Evolutionary conservation across 345 rosid species (phyloP).

Genomic region (Sisymbrium irio): DNA sequence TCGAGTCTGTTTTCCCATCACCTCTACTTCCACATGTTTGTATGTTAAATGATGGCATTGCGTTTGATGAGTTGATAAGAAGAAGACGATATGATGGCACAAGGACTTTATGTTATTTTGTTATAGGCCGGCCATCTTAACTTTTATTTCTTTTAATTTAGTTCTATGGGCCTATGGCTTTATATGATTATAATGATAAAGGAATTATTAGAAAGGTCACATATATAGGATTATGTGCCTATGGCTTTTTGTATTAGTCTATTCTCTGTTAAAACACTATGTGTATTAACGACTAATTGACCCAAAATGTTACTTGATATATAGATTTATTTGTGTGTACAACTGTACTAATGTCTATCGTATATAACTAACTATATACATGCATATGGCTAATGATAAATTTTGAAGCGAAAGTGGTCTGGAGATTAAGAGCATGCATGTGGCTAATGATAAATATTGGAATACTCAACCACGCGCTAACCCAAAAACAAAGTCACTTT

Average conservation of each 20-base stretch:
- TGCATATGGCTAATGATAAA: too few relatives aligned
- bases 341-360: background rate
- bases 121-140: slow-evolving; percentile 23
- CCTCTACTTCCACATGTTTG: slow-evolving; percentile 48
- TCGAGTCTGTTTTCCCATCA: slow-evolving; percentile 56
- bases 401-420: too few relatives aligned
- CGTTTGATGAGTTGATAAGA: slow-evolving; percentile 18
- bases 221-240: too few relatives aligned
- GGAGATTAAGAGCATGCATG: too few relatives aligned
- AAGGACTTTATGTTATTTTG: background rate
- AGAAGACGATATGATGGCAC: background rate
- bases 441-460: too few relatives aligned
- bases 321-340: background rate
- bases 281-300: slow-evolving; percentile 32
- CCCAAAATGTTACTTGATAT: slow-evolving; percentile 21
- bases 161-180: too few relatives aligned
- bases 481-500: too few relatives aligned
- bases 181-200: background rate
- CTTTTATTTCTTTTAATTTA: background rate
- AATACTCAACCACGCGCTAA: too few relatives aligned
- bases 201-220: background rate
- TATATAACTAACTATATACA: background rate
- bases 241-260: background rate
- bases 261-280: slow-evolving; percentile 5
- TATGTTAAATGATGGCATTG: slow-evolving; percentile 32